Evolutionary conservation across 2,329 filamentous ascomycete species (phyloP).

Genomic region (Sclerotinia borealis): DNA sequence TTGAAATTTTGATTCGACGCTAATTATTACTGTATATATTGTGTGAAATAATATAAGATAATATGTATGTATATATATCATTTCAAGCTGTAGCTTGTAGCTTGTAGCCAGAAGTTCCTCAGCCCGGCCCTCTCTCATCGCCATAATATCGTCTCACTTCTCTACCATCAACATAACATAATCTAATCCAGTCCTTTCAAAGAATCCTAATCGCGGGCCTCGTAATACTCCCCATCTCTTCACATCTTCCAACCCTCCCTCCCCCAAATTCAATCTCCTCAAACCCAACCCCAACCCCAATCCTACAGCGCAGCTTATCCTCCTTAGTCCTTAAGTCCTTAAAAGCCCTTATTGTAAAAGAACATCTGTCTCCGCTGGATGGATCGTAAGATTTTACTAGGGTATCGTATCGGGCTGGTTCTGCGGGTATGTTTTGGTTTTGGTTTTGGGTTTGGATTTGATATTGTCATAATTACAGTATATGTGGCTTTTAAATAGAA

Average conservation of each 20-base stretch:
- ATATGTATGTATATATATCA: no score
- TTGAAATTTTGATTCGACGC: no score
- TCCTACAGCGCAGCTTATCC: slow-evolving; percentile 15
- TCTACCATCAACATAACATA: no score
- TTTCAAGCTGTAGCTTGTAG: no score
- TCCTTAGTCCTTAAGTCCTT: no score
- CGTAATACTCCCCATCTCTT: slow-evolving; percentile 30
- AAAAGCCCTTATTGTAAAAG: no score
- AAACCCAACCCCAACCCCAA: neutral
- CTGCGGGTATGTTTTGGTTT: slow-evolving; percentile 25
- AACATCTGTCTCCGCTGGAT: slow-evolving; percentile 25
- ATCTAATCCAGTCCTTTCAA: no score
- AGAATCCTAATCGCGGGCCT: slow-evolving; percentile 29
- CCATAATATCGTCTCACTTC: neutral
- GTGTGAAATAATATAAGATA: no score
- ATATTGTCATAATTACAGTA: slow-evolving; percentile 23
- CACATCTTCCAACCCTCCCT: slow-evolving; percentile 16
- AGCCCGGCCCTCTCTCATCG: no score
- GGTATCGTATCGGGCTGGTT: slow-evolving; percentile 25
- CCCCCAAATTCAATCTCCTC: no score
- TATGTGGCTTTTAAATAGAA: slow-evolving; percentile 28
- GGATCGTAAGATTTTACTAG: slow-evolving; percentile 20
- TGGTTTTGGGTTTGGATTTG: slow-evolving; percentile 28
- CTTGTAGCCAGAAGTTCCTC: no score
- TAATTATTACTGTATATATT: no score